phyloP scores from a whole-genome alignment of 2,329 filamentous ascomycete species.

The Sordariomycetes sp. region DNA sequence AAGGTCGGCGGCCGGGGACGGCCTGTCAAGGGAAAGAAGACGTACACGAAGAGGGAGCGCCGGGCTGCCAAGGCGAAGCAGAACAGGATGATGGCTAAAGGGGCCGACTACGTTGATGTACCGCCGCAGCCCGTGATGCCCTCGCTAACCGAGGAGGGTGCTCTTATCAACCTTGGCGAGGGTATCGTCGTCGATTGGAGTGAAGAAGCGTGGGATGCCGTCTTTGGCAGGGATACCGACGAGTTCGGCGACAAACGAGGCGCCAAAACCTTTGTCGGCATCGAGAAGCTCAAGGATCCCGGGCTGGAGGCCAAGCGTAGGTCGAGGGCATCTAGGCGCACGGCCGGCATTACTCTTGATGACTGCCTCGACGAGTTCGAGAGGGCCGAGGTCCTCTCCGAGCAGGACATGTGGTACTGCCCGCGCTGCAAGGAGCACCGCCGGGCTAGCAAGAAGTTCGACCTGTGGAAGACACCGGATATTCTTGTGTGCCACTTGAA shows the following conservation, averaged over 20 bases:
- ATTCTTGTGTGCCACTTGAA: slow-evolving; percentile 93
- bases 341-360: slow-evolving; percentile 64
- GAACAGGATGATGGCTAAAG: slow-evolving; percentile 23
- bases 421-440: slow-evolving; percentile 89
- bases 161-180: slow-evolving; percentile 69
- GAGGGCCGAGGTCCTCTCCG: slow-evolving; percentile 83
- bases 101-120: slow-evolving; percentile 6
- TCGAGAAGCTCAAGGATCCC: slow-evolving; percentile 43
- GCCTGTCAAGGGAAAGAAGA: slow-evolving; percentile 14
- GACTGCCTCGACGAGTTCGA: slow-evolving; percentile 93
- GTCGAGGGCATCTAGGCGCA: slow-evolving; percentile 40
- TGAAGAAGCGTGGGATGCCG: slow-evolving; percentile 50
- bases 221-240: slow-evolving; percentile 41
- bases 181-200: slow-evolving; percentile 82
- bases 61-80: slow-evolving; percentile 17
- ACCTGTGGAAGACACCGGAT: slow-evolving; percentile 93
- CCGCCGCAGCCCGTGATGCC: slow-evolving; percentile 9
- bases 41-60: slow-evolving; percentile 30
- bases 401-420: slow-evolving; percentile 97
- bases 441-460: slow-evolving; percentile 88
- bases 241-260: slow-evolving; percentile 36
- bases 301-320: slow-evolving; percentile 52
- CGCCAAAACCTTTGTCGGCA: slow-evolving; percentile 38
- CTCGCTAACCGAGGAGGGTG: slow-evolving; percentile 33
- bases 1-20: slow-evolving; percentile 15